A percentile compares a stretch with the other conserved stretches of the same genome.
Conservation (phyloP, 2,329 filamentous ascomycete genomes). For the Diaporthe humulicola region DNA sequence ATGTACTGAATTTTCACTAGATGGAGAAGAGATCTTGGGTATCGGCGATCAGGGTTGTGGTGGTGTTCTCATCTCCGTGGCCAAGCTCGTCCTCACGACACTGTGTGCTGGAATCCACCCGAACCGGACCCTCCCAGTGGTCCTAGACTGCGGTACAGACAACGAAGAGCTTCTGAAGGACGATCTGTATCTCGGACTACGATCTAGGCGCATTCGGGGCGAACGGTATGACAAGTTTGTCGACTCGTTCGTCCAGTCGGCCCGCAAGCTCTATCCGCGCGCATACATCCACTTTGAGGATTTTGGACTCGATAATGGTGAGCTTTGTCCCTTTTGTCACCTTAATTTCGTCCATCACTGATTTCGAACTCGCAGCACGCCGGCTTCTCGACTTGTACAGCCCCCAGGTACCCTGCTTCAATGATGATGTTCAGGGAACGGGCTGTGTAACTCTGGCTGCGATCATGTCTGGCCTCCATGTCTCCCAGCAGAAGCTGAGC, state of each 20-base stretch:
- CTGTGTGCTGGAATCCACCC: conserved; percentile 90
- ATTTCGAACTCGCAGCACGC: conserved; percentile 61
- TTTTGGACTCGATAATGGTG: conserved; percentile 81
- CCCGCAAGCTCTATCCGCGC: conserved; percentile 78
- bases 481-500: conserved; percentile 73
- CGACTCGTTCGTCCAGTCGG: conserved; percentile 78
- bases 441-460: conserved; percentile 89
- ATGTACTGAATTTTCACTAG: conserved; percentile 44
- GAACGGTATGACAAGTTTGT: conserved; percentile 83
- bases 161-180: conserved; percentile 82
- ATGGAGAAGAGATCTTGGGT: conserved; percentile 81
- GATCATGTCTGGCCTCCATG: conserved; percentile 81
- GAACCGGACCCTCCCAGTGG: conserved; percentile 81
- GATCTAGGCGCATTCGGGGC: conserved; percentile 75
- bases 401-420: conserved; percentile 84
- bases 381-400: conserved; percentile 83
- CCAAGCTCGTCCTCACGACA: conserved; percentile 86
- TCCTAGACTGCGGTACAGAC: conserved; percentile 88
- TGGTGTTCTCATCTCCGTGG: conserved; percentile 85
- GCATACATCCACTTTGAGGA: conserved; percentile 94
- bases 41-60: conserved; percentile 92
- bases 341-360: neutral
- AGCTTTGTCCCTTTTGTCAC: conserved; percentile 29
- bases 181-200: conserved; percentile 83
- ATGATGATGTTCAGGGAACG: conserved; percentile 91